Base-by-base conservation (phyloP, 371 early-diverging fungal genomes). In the Mortierella sp. region DNA sequence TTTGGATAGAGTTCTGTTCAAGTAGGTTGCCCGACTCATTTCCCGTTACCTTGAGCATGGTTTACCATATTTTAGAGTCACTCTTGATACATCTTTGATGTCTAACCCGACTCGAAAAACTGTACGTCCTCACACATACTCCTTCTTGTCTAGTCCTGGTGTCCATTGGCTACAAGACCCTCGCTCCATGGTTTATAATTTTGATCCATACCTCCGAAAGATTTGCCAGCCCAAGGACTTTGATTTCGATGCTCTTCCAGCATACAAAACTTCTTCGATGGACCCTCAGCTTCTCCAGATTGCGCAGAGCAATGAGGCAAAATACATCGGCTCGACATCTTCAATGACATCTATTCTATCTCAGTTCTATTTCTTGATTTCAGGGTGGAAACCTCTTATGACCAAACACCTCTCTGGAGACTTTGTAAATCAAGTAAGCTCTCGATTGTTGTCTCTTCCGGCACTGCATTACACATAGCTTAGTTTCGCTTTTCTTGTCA, bases 321-420 rank as follows among this genome's bases (percentile, higher is more conserved):
- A 75, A 29, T 97, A 92, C 82, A 84, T 91, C 23, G 92, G 95
- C 1, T 96, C 97, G 4, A 98, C 98, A 4, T 97, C 97, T 7
- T 96, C 97, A 2, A 90, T 95, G 67, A 93, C 96, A 12, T 75
- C 87, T 4, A 71, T 87, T 0, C 82, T 98, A 5, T 89, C 96
- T 0, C 94, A 96, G 26, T 74, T 96, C 52, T 94, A 95, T 65
- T 93, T 92, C 73, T 66, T 87, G 19, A 81, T 97, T 26, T 89
- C 96, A 1, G 86, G 85, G 12, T 87, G 89, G 66, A 90, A 87
- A 68, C 86, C 84, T 18, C 81, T 93, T 7, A 86, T 96, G 70
- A 86, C 83, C 0, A 80, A 81, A 1, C 71, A 81, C 9, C 79
- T 96, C 52, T 93, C 95, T 16, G 70, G 72, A 19, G 87, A 77